These are phyloP conservation scores for Russula emetica DNA, from an alignment of 768 basidiomycete species.

Conservation along the genomic window DNA sequence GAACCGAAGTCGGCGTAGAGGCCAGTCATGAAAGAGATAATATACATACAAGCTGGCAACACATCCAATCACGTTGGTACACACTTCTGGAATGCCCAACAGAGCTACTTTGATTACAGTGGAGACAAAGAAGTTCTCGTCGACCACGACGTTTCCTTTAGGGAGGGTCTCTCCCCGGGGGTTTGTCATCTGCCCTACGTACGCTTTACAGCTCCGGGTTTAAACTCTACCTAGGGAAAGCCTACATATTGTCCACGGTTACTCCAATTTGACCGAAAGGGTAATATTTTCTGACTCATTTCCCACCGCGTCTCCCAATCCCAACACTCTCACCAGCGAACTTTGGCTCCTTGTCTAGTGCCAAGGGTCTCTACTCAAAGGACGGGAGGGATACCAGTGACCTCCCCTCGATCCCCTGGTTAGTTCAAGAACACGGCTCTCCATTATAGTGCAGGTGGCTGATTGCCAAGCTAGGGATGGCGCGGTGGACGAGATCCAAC, in stretches of 20 bases:
- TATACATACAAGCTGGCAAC: slow-evolving; percentile 71
- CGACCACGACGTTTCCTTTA: slow-evolving; percentile 59
- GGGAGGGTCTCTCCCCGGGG: slow-evolving; percentile 50
- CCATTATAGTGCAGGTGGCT: background rate
- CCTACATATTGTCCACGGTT: slow-evolving; percentile 56
- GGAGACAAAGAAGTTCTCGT: slow-evolving; percentile 38
- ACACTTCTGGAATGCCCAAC: slow-evolving; percentile 82
- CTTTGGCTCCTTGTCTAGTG: slow-evolving; percentile 54
- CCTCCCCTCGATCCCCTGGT: slow-evolving; percentile 15
- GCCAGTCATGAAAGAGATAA: slow-evolving; percentile 62
- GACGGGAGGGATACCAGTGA: slow-evolving; percentile 29
- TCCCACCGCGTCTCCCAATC: background rate
- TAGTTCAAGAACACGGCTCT: background rate
- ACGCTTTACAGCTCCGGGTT: slow-evolving; percentile 16
- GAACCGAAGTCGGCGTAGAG: background rate
- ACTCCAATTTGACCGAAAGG: slow-evolving; percentile 63
- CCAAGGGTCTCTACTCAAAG: slow-evolving; percentile 40
- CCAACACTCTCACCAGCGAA: slow-evolving; percentile 43
- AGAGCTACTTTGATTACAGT: slow-evolving; percentile 54
- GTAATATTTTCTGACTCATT: slow-evolving; percentile 35
- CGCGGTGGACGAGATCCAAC: slow-evolving; percentile 46
- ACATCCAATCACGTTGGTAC: slow-evolving; percentile 65
- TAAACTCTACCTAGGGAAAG: slow-evolving; percentile 37
- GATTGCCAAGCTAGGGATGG: slow-evolving; percentile 43
- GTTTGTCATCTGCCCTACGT: slow-evolving; percentile 37